A percentile compares a stretch with the other conserved stretches of the same genome.
Conservation (phyloP, 2,329 filamentous ascomycete genomes). For the Aspergillus unguis region DNA sequence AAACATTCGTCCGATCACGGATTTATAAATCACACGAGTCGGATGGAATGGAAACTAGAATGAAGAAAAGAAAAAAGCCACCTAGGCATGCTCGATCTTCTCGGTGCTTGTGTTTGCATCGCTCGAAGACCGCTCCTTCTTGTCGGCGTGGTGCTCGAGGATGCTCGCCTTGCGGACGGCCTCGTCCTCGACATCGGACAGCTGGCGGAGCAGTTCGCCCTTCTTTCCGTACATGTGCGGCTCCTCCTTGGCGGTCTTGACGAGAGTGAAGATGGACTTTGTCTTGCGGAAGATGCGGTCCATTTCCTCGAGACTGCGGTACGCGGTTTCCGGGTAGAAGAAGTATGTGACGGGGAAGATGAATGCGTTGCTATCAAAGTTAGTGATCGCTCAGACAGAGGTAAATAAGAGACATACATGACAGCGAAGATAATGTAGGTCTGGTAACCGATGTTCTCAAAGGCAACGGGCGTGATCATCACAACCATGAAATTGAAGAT, state of each 20-base stretch:
- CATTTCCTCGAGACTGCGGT: slow-evolving; percentile 64
- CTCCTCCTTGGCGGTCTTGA: slow-evolving; percentile 49
- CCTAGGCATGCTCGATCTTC: slow-evolving; percentile 7
- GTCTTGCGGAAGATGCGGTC: slow-evolving; percentile 64
- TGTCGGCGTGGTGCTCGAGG: slow-evolving; percentile 20
- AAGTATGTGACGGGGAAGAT: slow-evolving; percentile 58
- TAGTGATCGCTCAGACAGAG: too few species aligned
- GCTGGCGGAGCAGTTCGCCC: slow-evolving; percentile 55
- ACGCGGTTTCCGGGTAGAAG: slow-evolving; percentile 61
- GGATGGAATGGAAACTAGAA: too few species aligned
- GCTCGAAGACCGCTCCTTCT: slow-evolving; percentile 15
- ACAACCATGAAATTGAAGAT: slow-evolving; percentile 64
- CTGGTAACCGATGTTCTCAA: slow-evolving; percentile 53
- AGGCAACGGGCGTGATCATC: slow-evolving; percentile 62
- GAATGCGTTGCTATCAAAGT: slow-evolving; percentile 45
- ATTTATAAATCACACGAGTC: too few species aligned
- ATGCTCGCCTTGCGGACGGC: slow-evolving; percentile 33
- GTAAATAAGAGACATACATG: too few species aligned
- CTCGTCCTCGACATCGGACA: slow-evolving; percentile 46
- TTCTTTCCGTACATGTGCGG: slow-evolving; percentile 58
- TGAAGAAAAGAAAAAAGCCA: too few species aligned
- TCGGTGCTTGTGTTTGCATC: slow-evolving; percentile 18
- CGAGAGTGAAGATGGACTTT: slow-evolving; percentile 47
- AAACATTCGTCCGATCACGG: too few species aligned
- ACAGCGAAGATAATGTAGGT: slow-evolving; percentile 58